Evolutionary conservation across 2,329 filamentous ascomycete genomes (phyloP).

Genomic region (Fusarium sublunatum): DNA sequence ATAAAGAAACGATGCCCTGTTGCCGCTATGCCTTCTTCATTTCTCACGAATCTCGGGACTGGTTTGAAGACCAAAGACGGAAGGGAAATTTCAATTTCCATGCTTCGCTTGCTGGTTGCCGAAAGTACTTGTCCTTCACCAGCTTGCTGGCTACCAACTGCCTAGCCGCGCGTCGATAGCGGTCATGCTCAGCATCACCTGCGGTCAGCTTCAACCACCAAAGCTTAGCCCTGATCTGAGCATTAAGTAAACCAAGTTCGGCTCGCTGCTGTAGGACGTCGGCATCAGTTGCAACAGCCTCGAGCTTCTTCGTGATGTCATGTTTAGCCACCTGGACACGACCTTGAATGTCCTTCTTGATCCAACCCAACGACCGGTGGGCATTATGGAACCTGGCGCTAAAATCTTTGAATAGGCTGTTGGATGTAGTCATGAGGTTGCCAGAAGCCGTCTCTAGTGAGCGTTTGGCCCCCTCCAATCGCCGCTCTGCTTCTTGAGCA

Average conservation of each 20-base stretch:
- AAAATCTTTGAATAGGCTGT: constrained; percentile 44
- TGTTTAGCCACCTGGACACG: constrained; percentile 34
- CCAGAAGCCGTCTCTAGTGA: constrained; percentile 49
- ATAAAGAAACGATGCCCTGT: constrained; percentile 20
- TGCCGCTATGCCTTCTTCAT: constrained; percentile 21
- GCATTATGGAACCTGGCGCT: constrained; percentile 35
- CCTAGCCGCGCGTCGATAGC: constrained; percentile 62
- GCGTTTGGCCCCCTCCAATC: constrained; percentile 51
- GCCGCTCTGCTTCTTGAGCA: constrained; percentile 54
- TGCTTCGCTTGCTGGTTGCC: constrained; percentile 39
- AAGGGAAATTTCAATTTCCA: constrained; percentile 19
- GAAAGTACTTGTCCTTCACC: constrained; percentile 48
- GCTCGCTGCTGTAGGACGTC: constrained; percentile 54
- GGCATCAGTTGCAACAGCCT: constrained; percentile 27
- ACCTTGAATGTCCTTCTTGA: constrained; percentile 33
- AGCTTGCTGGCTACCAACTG: constrained; percentile 54
- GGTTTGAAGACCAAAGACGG: constrained; percentile 40
- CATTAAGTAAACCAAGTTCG: constrained; percentile 60
- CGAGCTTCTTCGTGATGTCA: constrained; percentile 35
- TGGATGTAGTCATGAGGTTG: constrained; percentile 46
- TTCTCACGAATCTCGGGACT: constrained; percentile 22
- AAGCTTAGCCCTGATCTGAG: constrained; percentile 67
- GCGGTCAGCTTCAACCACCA: constrained; percentile 67
- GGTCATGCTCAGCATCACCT: constrained; percentile 58
- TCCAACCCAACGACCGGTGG: constrained; percentile 39